Conservation (phyloP, 2,329 filamentous ascomycete species). For the Gaeumannomyces tritici region DNA sequence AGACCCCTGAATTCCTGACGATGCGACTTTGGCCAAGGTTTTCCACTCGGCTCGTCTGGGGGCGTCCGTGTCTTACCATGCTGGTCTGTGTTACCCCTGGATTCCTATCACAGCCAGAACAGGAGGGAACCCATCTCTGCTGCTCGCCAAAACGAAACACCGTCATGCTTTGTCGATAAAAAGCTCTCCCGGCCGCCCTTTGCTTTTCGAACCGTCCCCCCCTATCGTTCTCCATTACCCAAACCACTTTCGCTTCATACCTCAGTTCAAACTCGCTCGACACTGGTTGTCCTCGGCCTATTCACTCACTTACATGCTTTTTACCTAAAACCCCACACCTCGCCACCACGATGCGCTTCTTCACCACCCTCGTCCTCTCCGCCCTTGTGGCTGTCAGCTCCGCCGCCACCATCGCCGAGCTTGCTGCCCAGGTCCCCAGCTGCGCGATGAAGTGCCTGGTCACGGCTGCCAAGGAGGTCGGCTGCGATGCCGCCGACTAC, state of each 20-base stretch:
- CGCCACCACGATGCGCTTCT: conserved; percentile 10
- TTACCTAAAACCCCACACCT: not conserved
- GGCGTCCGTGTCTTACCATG: not conserved
- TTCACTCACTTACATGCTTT: not conserved
- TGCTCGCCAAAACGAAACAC: not conserved
- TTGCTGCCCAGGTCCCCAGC: conserved; percentile 22
- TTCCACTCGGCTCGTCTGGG: too few relatives aligned
- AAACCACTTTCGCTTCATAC: not conserved
- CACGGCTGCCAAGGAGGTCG: conserved; percentile 31
- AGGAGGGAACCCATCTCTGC: too few relatives aligned
- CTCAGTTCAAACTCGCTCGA: not conserved
- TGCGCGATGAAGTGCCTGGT: conserved; percentile 36
- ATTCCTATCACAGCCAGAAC: not conserved
- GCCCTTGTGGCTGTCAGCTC: conserved; percentile 12
- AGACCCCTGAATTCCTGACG: not conserved
- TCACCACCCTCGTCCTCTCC: not conserved
- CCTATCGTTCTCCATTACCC: not conserved
- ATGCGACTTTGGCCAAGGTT: not conserved
- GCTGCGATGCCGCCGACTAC: conserved; percentile 35
- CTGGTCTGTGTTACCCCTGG: not conserved
- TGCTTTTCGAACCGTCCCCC: not conserved
- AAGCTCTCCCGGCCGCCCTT: not conserved
- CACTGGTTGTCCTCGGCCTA: not conserved
- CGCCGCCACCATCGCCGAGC: conserved; percentile 19
- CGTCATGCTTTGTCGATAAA: not conserved